Percentiles rank a stretch among this genome's conserved stretches.
Evolutionary conservation across 2,329 filamentous ascomycete species (phyloP).

Genomic region (Aspergillus udagawae): DNA sequence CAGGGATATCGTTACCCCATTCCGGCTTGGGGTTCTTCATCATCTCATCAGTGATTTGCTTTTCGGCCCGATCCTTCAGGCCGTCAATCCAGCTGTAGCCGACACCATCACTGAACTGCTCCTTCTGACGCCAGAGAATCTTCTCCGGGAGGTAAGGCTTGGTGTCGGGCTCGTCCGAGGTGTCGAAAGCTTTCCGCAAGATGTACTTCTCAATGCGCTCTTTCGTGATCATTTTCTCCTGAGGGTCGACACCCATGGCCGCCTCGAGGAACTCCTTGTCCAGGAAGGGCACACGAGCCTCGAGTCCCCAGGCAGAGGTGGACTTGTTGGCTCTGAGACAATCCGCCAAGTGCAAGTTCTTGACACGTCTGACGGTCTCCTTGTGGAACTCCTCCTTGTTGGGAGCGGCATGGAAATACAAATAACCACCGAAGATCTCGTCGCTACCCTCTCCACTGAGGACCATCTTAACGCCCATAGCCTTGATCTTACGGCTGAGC

Average conservation of each 20-base stretch:
- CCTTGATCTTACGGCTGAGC: constrained; percentile 97
- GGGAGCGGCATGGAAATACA: constrained; percentile 96
- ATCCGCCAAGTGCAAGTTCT: constrained; percentile 95
- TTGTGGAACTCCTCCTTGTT: constrained; percentile 90
- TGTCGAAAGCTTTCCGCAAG: constrained; percentile 95
- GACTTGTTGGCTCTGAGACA: constrained; percentile 99
- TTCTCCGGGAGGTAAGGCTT: constrained; percentile 89
- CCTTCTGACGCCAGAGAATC: constrained; percentile 98
- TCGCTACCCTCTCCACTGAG: constrained; percentile 94
- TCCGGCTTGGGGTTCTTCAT: constrained; percentile 97
- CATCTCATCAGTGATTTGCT: constrained; percentile 90
- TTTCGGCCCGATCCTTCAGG: constrained; percentile 89
- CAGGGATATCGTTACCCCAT: constrained; percentile 89
- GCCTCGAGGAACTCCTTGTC: constrained; percentile 96
- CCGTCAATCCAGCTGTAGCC: constrained; percentile 99
- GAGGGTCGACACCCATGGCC: constrained; percentile 88
- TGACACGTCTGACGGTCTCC: constrained; percentile 89
- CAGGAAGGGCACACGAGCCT: constrained; percentile 95
- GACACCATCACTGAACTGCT: constrained; percentile 98
- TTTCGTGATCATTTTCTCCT: constrained; percentile 92
- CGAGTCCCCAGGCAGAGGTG: constrained; percentile 94
- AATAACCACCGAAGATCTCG: constrained; percentile 96
- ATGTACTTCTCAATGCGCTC: constrained; percentile 96
- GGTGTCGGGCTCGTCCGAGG: constrained; percentile 72
- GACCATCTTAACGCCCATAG: constrained; percentile 99